Conservation (phyloP, 768 basidiomycete genomes). For the Termitomyces eurrhizus region DNA sequence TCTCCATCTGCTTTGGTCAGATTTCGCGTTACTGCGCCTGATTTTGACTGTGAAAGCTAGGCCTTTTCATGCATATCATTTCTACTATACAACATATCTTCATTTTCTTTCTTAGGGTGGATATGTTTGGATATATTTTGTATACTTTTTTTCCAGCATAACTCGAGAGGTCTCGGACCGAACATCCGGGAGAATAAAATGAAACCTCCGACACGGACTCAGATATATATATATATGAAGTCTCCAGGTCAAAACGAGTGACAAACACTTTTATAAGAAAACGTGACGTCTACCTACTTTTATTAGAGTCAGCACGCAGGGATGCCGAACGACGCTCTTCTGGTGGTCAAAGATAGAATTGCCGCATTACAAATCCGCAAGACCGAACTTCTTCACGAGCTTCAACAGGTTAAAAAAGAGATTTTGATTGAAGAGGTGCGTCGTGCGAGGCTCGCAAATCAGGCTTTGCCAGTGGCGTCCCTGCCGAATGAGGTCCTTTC, state of each 20-base stretch:
- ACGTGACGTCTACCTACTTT: neutral
- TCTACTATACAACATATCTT: too few relatives aligned
- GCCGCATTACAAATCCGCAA: slow-evolving; percentile 24
- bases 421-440: slow-evolving; percentile 26
- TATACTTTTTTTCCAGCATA: too few relatives aligned
- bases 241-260: neutral
- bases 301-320: neutral
- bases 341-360: slow-evolving; percentile 18
- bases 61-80: too few relatives aligned
- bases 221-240: neutral
- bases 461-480: slow-evolving; percentile 26
- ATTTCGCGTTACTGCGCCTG: neutral
- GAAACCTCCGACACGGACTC: neutral
- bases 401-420: slow-evolving; percentile 28
- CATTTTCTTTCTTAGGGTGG: neutral
- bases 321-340: slow-evolving; percentile 6
- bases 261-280: neutral
- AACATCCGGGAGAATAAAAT: too few relatives aligned
- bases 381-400: slow-evolving; percentile 27
- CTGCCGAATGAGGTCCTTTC: slow-evolving; percentile 39
- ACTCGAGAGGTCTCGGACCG: too few relatives aligned
- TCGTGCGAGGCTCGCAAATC: slow-evolving; percentile 32
- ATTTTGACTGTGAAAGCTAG: neutral
- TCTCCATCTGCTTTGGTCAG: neutral
- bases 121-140: too few relatives aligned